Evolutionary conservation across 257 asterid genomes (phyloP).

Genomic region (Salvia hispanica): DNA sequence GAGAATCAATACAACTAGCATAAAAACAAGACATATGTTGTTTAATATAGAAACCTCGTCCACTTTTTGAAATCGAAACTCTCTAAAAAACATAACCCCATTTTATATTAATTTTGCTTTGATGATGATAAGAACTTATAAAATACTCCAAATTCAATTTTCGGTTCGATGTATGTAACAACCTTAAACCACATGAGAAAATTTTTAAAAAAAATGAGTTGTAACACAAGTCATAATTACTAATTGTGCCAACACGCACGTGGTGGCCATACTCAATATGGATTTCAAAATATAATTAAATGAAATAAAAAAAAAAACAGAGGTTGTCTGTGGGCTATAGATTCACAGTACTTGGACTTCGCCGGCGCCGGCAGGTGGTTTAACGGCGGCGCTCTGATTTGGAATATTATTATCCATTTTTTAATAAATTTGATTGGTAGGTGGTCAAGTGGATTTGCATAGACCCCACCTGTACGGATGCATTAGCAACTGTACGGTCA

Average conservation of each 20-base stretch:
- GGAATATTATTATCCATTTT: background rate
- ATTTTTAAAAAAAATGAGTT: background rate
- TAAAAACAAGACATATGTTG: no score
- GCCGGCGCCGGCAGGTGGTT: conserved; percentile 21
- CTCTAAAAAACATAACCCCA: no score
- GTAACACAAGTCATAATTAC: background rate
- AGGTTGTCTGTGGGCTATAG: conserved; percentile 33
- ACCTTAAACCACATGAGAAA: no score
- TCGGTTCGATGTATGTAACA: no score
- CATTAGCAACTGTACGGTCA: conserved; percentile 32
- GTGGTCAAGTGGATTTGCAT: background rate
- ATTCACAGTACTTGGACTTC: conserved; percentile 31
- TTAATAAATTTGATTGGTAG: background rate
- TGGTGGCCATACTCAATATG: conserved; percentile 18
- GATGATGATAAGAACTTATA: no score
- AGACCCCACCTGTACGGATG: conserved; percentile 39
- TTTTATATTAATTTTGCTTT: no score
- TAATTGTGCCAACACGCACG: conserved; percentile 18
- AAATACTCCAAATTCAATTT: no score
- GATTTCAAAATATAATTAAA: background rate
- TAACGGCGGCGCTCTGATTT: conserved; percentile 19
- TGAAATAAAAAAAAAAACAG: background rate
- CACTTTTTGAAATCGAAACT: no score
- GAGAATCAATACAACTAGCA: no score
- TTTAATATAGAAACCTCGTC: no score